These are phyloP conservation scores for Chiua virens DNA, from an alignment of 768 basidiomycete genomes.

Conservation along the genomic window DNA sequence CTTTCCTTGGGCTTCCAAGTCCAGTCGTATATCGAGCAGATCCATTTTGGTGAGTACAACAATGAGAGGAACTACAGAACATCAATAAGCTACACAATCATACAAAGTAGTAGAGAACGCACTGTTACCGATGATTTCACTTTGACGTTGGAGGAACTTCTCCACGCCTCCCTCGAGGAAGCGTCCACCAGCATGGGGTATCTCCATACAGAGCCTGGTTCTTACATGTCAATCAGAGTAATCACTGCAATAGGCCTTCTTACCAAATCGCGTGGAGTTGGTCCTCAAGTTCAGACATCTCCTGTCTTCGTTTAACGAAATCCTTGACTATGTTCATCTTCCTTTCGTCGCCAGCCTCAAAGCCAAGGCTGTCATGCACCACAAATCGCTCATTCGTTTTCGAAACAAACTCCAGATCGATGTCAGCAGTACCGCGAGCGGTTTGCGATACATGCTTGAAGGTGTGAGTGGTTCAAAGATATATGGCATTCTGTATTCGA, in stretches of 20 bases:
- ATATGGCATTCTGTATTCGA: not conserved
- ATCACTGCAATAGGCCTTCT: no score
- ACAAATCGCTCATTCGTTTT: conserved; percentile 12
- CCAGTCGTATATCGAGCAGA: conserved; percentile 2
- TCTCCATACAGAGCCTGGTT: not conserved
- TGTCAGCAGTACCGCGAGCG: conserved; percentile 6
- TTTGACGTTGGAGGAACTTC: not conserved
- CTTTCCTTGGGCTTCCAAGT: not conserved
- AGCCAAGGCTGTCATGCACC: conserved; percentile 20
- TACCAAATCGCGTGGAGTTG: conserved; percentile 18
- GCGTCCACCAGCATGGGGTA: not conserved
- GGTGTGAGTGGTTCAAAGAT: not conserved
- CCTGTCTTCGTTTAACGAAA: conserved; percentile 6
- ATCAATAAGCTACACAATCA: not conserved
- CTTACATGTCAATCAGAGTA: not conserved
- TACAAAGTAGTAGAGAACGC: not conserved
- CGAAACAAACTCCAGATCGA: conserved; percentile 14
- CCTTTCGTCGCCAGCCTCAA: conserved; percentile 10
- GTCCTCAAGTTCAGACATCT: not conserved
- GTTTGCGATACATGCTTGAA: conserved; percentile 1
- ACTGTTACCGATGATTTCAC: not conserved
- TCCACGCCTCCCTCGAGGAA: not conserved
- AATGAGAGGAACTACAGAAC: conserved; percentile 9
- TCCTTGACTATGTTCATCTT: conserved; percentile 1
- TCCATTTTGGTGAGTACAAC: conserved; percentile 19